These are phyloP conservation scores for Cladosporium velox DNA, from an alignment of 2,329 filamentous ascomycete species.

Conservation along the genomic window DNA sequence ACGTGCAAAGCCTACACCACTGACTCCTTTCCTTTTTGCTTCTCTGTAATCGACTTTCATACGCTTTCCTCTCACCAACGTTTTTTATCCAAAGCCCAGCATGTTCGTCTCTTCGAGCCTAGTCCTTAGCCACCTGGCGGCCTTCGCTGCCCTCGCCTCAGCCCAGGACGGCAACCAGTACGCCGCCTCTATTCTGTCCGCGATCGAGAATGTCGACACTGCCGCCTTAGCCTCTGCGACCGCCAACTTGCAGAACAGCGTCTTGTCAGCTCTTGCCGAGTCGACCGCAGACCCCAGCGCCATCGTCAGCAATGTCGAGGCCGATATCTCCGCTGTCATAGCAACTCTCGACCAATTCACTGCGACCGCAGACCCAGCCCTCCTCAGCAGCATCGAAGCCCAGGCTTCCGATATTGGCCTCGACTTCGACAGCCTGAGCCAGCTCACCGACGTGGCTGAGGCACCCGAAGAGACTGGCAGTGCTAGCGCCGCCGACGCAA, in stretches of 20 bases:
- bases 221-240: neutral
- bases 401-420: neutral
- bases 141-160: constrained; percentile 4
- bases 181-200: neutral
- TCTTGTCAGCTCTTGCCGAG: neutral
- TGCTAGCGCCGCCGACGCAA: neutral
- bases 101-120: neutral
- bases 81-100: neutral
- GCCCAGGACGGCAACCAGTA: neutral
- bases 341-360: neutral
- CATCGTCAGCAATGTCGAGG: neutral
- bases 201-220: neutral
- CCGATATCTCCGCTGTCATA: neutral
- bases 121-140: neutral
- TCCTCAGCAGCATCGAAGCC: constrained; percentile 7
- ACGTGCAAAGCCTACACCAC: neutral
- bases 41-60: neutral
- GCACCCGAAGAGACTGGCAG: neutral
- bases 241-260: neutral
- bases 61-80: neutral
- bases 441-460: neutral
- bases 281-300: neutral
- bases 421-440: neutral
- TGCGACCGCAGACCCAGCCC: neutral
- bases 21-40: neutral